phyloP scores from a whole-genome alignment of 176 grass and related monocot species.

The Musa acuminata region DNA sequence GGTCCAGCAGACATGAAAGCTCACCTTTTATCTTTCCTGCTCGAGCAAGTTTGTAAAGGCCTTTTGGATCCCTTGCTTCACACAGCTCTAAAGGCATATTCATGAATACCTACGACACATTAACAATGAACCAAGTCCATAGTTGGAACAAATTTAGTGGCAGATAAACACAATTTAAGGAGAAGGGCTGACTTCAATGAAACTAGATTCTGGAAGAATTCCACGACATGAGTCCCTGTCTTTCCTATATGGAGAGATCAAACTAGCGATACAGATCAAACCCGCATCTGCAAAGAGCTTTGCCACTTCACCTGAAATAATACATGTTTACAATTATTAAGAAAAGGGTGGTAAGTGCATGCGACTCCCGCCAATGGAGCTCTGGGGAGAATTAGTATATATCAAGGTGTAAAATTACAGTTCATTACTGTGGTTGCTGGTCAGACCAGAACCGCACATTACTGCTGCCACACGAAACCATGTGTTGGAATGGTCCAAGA shows the following conservation, averaged over 20 bases:
- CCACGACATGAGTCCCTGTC: conserved; percentile 77
- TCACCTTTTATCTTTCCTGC: conserved; percentile 91
- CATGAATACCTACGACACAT: conserved; percentile 72
- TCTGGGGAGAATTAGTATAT: too few relatives aligned
- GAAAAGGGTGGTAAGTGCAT: too few relatives aligned
- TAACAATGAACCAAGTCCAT: neutral
- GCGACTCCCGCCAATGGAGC: too few relatives aligned
- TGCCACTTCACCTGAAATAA: conserved; percentile 73
- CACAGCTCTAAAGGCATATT: conserved; percentile 96
- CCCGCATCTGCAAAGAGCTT: conserved; percentile 89
- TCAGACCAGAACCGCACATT: too few relatives aligned
- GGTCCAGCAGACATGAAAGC: neutral
- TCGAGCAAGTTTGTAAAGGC: conserved; percentile 96
- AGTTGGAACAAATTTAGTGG: neutral
- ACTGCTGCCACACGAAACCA: too few relatives aligned
- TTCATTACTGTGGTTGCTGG: too few relatives aligned
- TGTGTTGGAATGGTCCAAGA: too few relatives aligned
- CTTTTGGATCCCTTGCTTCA: conserved; percentile 88
- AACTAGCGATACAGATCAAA: conserved; percentile 68
- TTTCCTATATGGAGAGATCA: conserved; percentile 66
- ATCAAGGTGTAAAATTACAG: too few relatives aligned
- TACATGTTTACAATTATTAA: neutral
- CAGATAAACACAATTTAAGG: conserved; percentile 1
- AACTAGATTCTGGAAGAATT: conserved; percentile 61
- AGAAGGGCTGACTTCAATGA: conserved; percentile 67